Evolutionary conservation across 1,284 basidiomycete species (phyloP), one percentile per base, ranked within the genome.

Genomic region (Cryptococcus deneoformans): DNA sequence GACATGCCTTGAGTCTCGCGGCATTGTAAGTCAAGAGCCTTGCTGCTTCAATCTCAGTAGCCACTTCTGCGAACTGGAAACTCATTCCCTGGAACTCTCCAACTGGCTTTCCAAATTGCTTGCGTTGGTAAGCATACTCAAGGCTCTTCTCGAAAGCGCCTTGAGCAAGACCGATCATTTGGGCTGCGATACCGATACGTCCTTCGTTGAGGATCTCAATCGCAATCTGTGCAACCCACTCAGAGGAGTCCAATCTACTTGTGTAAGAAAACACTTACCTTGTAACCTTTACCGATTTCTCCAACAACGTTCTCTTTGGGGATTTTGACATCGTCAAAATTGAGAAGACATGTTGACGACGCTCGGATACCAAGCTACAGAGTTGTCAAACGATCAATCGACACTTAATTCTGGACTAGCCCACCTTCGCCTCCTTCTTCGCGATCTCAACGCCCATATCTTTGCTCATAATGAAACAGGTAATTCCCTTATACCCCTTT

Each of bases 401-500:
- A 70, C 8, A 39, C 44, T 36, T 8, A 9, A 14, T 3, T 46
- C 34, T 48, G 35, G 38, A 8, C 38, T 20, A 35, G 59, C 77
- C 61, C 42, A 82, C 79, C 80, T 99, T 99, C 79, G 95, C 87
- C 79, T 99, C 95, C 82, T 98, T 98, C 83, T 99, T 99, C 48
- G 93, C 93, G 62, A 99, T 93, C 77, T 97, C 82, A 64, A 99
- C 84, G 14, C 96, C 96, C 90, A 95, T 94, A 63, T 94, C 90
- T 78, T 92, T 96, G 54, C 92, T 93, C 34, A 93, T 90, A 56
- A 94, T 82, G 79, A 99, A 99, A 74, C 94, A 97, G 20, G 93
- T 95, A 77, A 99, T 99, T 40, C 95, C 95, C 80, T 97, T 99
- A 85, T 99, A 99, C 1, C 96, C 95, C 77, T 94, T 93, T 66